Evolutionary conservation across 2,329 filamentous ascomycete genomes (phyloP), one percentile per base, ranked within the genome.

Genomic region (Colletotrichum lentis): DNA sequence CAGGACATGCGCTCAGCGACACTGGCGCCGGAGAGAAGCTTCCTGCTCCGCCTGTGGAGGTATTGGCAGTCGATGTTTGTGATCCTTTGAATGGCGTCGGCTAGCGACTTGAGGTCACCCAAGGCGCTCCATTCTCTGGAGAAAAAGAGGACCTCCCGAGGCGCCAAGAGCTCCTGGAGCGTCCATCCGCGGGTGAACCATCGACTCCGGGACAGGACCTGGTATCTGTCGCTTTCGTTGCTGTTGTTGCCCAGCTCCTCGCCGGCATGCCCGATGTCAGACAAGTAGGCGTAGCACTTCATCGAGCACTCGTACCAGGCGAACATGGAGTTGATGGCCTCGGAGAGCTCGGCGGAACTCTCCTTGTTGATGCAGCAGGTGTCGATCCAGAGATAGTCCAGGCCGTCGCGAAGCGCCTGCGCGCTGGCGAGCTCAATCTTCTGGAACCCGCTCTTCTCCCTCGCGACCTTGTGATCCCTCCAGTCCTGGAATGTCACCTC

Each of bases 1-100:
- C 74, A 77, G 5, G 72, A 75, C 76, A 77, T 77, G 57, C 73
- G 72, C 16, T 67, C 55, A 1, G 75, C 73, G 39, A 76, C 66
- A 66, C 72, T 72, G 14, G 70, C 71, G n/a, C 35, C 14, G 11
- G 61, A 65, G 2, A 68, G 46, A 8, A 24, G 49, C 20, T 63
- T 39, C 24, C 22, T 67, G 16, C 41, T 52, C 35, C 56, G 24
- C 14, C 44, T 54, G 16, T 68, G 55, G 31, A 70, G 31, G 39
- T 70, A 70, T 0, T 41, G 27, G 3, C 27, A 52, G 27, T 50
- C 31, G 24, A 70, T 69, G 7, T 57, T 52, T 20, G 69, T 65
- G 47, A 65, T 31, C 3, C 37, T 47, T 2, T 64, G 47, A 1
- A 69, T 67, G 39, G 43, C 37, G 10, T 47, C 62, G 2, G 50